Percentiles rank a stretch among this genome's conserved stretches.
Evolutionary conservation across 2,329 filamentous ascomycete species (phyloP).

Genomic region (Aureobasidium sp.): DNA sequence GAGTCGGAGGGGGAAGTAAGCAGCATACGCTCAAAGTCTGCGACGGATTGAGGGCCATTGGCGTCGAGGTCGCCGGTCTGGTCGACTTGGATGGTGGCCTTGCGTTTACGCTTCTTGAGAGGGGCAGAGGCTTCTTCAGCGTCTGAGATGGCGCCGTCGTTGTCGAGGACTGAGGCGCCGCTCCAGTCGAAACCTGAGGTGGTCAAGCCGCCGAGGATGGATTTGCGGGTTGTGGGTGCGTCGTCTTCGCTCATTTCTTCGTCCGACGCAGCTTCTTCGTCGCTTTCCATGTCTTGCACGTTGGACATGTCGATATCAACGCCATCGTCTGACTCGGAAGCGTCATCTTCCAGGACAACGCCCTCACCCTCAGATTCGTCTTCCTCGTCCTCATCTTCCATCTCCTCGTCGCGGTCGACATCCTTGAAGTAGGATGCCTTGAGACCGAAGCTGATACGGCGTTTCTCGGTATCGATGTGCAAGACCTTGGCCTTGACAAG

Average conservation of each 20-base stretch:
- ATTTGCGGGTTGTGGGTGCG: conserved; percentile 1
- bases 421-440: conserved; percentile 84
- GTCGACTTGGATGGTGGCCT: conserved; percentile 75
- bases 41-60: conserved; percentile 79
- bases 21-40: conserved; percentile 89
- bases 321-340: conserved; percentile 34
- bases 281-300: conserved; percentile 40
- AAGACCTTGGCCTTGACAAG: conserved; percentile 86
- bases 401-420: conserved; percentile 42
- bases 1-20: conserved; percentile 92
- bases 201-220: conserved; percentile 44
- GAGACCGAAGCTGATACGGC: conserved; percentile 78
- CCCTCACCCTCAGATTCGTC: conserved; percentile 34
- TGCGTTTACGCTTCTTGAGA: conserved; percentile 60
- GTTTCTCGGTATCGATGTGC: conserved; percentile 66
- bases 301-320: conserved; percentile 40
- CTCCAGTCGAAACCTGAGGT: conserved; percentile 84
- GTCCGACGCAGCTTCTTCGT: conserved; percentile 46
- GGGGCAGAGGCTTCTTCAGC: conserved; percentile 47
- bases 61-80: conserved; percentile 85
- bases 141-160: conserved; percentile 49
- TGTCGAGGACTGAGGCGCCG: conserved; percentile 49
- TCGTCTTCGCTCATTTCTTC: conserved; percentile 22
- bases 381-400: conserved; percentile 30
- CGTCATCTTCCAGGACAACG: conserved; percentile 27